A percentile compares a stretch with the other conserved stretches of the same genome.
These are phyloP conservation scores for Penicillium taxi DNA, from an alignment of 495 filamentous ascomycete species.

Conservation along the genomic window DNA sequence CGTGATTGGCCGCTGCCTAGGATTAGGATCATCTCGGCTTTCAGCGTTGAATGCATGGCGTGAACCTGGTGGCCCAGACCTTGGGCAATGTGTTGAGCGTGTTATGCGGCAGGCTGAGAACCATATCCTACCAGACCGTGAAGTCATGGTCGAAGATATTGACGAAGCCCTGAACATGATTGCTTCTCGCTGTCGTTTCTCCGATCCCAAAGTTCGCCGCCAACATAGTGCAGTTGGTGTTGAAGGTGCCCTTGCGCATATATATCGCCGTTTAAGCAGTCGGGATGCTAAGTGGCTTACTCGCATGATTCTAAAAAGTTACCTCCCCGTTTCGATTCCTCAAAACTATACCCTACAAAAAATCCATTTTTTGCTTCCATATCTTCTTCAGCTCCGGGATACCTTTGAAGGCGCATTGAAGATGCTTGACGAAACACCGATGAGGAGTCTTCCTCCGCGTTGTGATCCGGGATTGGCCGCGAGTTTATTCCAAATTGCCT, in stretches of 20 bases:
- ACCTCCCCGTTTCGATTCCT: conserved; percentile 51
- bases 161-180: conserved; percentile 55
- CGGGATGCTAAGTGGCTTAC: conserved; percentile 86
- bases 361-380: conserved; percentile 51
- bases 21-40: conserved; percentile 51
- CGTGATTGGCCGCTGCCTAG: conserved; percentile 55
- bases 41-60: conserved; percentile 55
- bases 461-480: conserved; percentile 30
- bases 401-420: conserved; percentile 46
- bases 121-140: conserved; percentile 22
- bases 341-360: conserved; percentile 36
- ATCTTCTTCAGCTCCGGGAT: conserved; percentile 59
- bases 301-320: conserved; percentile 70
- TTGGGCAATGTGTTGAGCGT: conserved; percentile 60
- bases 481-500: conserved; percentile 29
- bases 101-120: conserved; percentile 59
- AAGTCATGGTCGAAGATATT: conserved; percentile 68
- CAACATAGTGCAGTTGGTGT: conserved; percentile 34
- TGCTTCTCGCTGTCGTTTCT: conserved; percentile 60
- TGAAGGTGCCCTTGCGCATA: conserved; percentile 40
- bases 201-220: conserved; percentile 53
- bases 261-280: conserved; percentile 55
- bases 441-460: conserved; percentile 32
- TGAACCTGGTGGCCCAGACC: conserved; percentile 50
- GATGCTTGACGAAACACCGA: conserved; percentile 35